A percentile compares a stretch with the other conserved stretches of the same genome.
Conservation (phyloP, 176 grass and related monocot genomes). For the Alopecurus myosuroides region DNA sequence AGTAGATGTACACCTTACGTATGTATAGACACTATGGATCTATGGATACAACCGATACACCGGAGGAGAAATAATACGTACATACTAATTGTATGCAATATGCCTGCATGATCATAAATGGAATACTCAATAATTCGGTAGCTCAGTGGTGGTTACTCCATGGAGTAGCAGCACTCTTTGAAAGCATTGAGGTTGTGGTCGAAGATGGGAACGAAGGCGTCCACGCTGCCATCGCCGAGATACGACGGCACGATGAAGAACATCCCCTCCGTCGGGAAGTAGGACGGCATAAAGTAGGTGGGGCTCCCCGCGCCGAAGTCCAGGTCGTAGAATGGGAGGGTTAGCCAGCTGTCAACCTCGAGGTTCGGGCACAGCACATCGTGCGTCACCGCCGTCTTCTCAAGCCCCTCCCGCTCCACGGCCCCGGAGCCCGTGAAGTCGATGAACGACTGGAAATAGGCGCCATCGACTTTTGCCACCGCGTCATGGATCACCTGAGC, state of each 20-base stretch:
- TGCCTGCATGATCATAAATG: too few species aligned
- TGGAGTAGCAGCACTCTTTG: constrained; percentile 56
- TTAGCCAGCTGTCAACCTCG: constrained; percentile 70
- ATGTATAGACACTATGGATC: too few species aligned
- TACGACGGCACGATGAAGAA: constrained; percentile 51
- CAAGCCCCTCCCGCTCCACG: constrained; percentile 38
- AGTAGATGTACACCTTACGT: too few species aligned
- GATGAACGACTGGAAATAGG: constrained; percentile 61
- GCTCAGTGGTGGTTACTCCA: constrained; percentile 8
- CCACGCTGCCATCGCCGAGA: constrained; percentile 53
- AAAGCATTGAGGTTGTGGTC: constrained; percentile 50
- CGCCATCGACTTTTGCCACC: constrained; percentile 32
- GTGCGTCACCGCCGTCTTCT: constrained; percentile 35
- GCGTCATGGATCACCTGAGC: constrained; percentile 51
- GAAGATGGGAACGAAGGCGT: constrained; percentile 62
- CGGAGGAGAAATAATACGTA: too few species aligned
- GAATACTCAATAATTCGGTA: too few species aligned
- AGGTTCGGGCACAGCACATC: constrained; percentile 49
- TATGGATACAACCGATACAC: too few species aligned
- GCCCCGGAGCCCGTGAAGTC: constrained; percentile 51
- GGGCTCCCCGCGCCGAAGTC: constrained; percentile 60
- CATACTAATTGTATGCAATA: too few species aligned
- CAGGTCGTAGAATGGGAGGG: constrained; percentile 55
- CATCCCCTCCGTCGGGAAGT: constrained; percentile 60
- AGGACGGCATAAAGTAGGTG: constrained; percentile 58